Conservation (phyloP, 2,329 filamentous ascomycete species). For the Phialemoniopsis sp. region DNA sequence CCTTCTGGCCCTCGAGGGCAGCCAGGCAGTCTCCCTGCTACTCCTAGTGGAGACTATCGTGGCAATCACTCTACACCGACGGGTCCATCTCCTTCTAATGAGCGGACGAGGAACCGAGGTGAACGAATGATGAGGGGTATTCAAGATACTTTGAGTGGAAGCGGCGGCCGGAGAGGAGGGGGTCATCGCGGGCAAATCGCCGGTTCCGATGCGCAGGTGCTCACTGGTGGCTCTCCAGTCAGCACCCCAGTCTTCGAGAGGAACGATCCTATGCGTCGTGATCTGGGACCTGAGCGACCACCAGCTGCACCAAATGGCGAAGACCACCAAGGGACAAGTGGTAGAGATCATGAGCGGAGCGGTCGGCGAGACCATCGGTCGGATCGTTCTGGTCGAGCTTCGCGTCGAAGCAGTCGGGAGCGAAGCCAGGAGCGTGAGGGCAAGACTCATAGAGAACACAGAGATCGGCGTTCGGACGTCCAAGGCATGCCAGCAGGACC, state of each 20-base stretch:
- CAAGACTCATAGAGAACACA: constrained; percentile 39
- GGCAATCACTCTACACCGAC: constrained; percentile 15
- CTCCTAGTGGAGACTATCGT: constrained; percentile 17
- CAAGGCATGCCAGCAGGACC: constrained; percentile 12
- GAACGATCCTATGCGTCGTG: constrained; percentile 34
- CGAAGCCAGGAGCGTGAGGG: constrained; percentile 34
- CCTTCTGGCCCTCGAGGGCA: constrained; percentile 12
- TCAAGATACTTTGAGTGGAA: constrained; percentile 33
- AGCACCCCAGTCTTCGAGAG: constrained; percentile 46
- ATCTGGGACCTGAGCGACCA: constrained; percentile 21
- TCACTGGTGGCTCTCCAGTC: constrained; percentile 48
- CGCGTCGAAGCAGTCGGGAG: constrained; percentile 46
- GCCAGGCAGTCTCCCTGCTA: constrained; percentile 22
- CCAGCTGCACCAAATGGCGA: constrained; percentile 21
- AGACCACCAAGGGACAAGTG: constrained; percentile 12
- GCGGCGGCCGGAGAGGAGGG: constrained; percentile 24
- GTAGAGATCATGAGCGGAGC: constrained; percentile 34
- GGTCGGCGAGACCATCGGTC: constrained; percentile 36
- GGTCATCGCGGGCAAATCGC: constrained; percentile 38
- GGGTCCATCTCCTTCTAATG: constrained; percentile 26
- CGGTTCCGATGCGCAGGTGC: constrained; percentile 52
- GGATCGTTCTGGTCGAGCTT: constrained; percentile 32
- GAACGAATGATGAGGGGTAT: constrained; percentile 55
- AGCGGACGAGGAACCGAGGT: constrained; percentile 31
- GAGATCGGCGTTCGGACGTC: constrained; percentile 33